A percentile compares a stretch with the other conserved stretches of the same genome.
Evolutionary conservation across 495 filamentous ascomycete genomes (phyloP).

Genomic region (Coniosporium apollinis): DNA sequence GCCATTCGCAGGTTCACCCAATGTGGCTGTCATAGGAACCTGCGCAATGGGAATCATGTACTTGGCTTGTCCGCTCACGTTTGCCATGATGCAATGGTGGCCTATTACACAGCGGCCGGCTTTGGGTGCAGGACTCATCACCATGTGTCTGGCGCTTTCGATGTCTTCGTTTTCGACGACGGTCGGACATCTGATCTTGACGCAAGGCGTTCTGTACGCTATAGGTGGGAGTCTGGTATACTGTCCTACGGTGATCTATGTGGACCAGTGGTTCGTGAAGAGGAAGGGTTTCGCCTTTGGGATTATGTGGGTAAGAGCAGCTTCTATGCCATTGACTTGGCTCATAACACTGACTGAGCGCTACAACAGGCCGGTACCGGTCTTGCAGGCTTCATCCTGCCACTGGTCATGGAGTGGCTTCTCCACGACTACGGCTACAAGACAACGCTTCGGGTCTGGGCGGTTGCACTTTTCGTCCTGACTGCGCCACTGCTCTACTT

Average conservation of each 20-base stretch:
- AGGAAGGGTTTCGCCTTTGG: conserved; percentile 39
- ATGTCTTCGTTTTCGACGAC: conserved; percentile 29
- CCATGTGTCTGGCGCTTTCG: conserved; percentile 15
- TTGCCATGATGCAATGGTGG: conserved; percentile 17
- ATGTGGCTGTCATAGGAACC: conserved; percentile 35
- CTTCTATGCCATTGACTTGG: too few relatives aligned
- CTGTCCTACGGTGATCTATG: conserved; percentile 30
- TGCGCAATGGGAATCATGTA: conserved; percentile 35
- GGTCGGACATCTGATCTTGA: conserved; percentile 30
- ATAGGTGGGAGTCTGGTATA: conserved; percentile 32
- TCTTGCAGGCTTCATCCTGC: conserved; percentile 23
- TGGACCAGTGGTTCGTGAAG: conserved; percentile 41
- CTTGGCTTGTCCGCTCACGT: conserved; percentile 25
- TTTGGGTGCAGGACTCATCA: conserved; percentile 23
- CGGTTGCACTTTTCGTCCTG: conserved; percentile 25
- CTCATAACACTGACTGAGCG: not conserved
- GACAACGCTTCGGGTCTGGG: conserved; percentile 37
- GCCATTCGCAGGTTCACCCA: conserved; percentile 24
- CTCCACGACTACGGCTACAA: conserved; percentile 36
- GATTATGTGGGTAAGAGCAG: too few relatives aligned
- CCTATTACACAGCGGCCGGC: conserved; percentile 11
- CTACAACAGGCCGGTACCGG: conserved; percentile 26
- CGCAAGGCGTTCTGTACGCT: conserved; percentile 37
- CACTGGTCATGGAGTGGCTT: conserved; percentile 22
- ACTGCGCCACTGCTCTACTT: conserved; percentile 38